Base-by-base conservation (phyloP, 2,329 filamentous ascomycete species). In the Talaromyces sp. region DNA sequence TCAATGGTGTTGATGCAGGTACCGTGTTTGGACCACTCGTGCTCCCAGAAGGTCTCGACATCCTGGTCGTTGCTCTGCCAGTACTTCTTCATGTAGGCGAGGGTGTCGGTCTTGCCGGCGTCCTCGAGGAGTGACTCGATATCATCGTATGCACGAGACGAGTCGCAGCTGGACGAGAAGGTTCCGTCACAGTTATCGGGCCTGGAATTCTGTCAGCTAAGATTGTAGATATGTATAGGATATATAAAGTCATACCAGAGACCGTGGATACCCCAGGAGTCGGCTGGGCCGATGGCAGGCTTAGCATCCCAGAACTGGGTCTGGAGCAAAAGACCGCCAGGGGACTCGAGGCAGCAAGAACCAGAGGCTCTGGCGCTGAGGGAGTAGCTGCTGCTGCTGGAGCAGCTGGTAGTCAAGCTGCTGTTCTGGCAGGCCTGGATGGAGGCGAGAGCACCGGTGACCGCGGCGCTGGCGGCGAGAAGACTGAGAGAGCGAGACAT, bases 1-100 rank as follows among this genome's bases (percentile, higher is more conserved):
- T 87, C 76, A 53, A 91, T 82, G 0, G 89, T 91, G 70, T 85
- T 87, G 69, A 91, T 86, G 76, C 89, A 91, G 12, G 88, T 90
- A 34, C 85, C 89, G 72, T 91, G 88, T 73, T 89, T 90, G 72
- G 82, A 81, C 84, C 87, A 91, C 70, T 91, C 88, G 74, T 89
- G 87, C 67, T 85, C 81, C 88, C 88, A 91, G 68, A 91, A 83
- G 31, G 69, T 74, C 67, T 86, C 82, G 66, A 83, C 80, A 33
- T 82, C 71, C 50, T 83, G 83, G 44, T 79, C 65, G 70, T 84
- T 80, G 68, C 83, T 81, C 66, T 84, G 81, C 85, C 85, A 87
- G 75, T 86, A 87, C 1, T 77, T 82, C 42, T 81, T 73, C 85
- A 88, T 87, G 70, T 84, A 84, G 52, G 72, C 68, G 5, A 88